Conservation (phyloP, 1,284 basidiomycete species). For the Erythrobasidium hasegawianum region DNA sequence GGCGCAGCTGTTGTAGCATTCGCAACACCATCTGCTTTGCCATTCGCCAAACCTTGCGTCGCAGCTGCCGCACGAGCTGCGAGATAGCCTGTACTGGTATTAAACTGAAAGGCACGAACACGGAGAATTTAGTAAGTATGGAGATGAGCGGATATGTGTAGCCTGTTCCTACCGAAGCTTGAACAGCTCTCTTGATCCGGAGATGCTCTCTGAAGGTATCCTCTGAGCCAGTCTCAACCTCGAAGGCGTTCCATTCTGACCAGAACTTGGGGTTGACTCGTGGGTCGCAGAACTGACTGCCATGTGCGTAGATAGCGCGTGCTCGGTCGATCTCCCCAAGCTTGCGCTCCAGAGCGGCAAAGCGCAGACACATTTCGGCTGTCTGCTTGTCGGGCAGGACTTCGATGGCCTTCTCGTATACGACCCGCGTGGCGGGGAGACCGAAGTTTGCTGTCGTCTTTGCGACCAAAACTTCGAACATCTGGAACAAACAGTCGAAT, state of each 20-base stretch:
- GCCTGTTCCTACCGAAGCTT: constrained; percentile 63
- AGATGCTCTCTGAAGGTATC: constrained; percentile 99
- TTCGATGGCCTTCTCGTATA: constrained; percentile 96
- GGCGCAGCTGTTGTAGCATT: constrained; percentile 51
- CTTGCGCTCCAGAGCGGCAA: constrained; percentile 93
- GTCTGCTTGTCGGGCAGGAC: constrained; percentile 87
- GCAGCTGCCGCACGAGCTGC: constrained; percentile 44
- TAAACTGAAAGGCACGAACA: constrained; percentile 59
- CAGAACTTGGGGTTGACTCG: constrained; percentile 74
- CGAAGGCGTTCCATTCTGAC: constrained; percentile 94
- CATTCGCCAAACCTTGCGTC: constrained; percentile 51
- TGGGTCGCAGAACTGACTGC: constrained; percentile 69
- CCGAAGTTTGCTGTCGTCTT: constrained; percentile 95
- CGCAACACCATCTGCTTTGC: constrained; percentile 46
- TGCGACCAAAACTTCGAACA: constrained; percentile 96
- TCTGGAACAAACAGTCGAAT: constrained; percentile 54
- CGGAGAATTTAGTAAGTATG: too few relatives aligned
- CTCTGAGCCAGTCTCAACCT: constrained; percentile 95
- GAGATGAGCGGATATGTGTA: too few relatives aligned
- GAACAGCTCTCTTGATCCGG: constrained; percentile 94
- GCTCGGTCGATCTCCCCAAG: constrained; percentile 98
- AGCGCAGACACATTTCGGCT: constrained; percentile 95
- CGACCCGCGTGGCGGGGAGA: constrained; percentile 88
- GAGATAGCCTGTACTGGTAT: constrained; percentile 71
- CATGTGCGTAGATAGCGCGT: constrained; percentile 92